Base-by-base conservation (phyloP, 2,329 filamentous ascomycete genomes). In the Penicillium brevicompactum region DNA sequence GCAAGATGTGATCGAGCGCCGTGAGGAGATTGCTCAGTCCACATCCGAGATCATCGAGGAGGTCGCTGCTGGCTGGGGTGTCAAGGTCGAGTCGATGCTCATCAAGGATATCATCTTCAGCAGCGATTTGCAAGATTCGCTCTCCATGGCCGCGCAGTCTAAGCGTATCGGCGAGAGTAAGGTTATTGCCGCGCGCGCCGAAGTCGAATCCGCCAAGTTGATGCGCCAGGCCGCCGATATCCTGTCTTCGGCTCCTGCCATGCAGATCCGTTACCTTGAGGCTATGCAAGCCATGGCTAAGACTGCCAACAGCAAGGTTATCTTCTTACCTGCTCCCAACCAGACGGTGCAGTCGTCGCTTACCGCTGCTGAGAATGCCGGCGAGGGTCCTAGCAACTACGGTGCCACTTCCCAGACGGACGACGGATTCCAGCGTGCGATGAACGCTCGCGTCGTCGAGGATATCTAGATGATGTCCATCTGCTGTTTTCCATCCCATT, bases 281-380 rank as follows among this genome's bases (percentile, higher is more conserved):
- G 92, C 94, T 4, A 97, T 97, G 93, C 94, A 97, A 75, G 85
- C 91, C 41, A 99, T 99, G 93, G 94, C 94, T 67, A 97, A 97
- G 84, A 85, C 86, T 0, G 91, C 92, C 46, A 95, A 92, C 76
- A 84, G 82, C 76, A 95, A 95, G 78, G 89, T 94, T 68, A 92
- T 93, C 66, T 93, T 94, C 82, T 71, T 94, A 64, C 89, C 89
- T 1, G 85, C 81, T 8, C 75, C 80, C 40, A 84, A 83, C 73
- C 84, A 89, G 76, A 86, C 83, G 14, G 66, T 77, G 21, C 79
- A 80, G 61, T 72, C 76, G 52, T 76, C 82, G 56, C 70, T 86
- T 50, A 75, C 78, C 2, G 67, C 77, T 38, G 80, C 80, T 16
- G 78, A 83, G 27, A 73, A 72, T 5, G 75, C 79, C 44, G 84